Percentiles rank a stretch among this genome's conserved stretches.
Evolutionary conservation across 1,284 basidiomycete genomes (phyloP).

Genomic region (Pisolithus thermaeus): DNA sequence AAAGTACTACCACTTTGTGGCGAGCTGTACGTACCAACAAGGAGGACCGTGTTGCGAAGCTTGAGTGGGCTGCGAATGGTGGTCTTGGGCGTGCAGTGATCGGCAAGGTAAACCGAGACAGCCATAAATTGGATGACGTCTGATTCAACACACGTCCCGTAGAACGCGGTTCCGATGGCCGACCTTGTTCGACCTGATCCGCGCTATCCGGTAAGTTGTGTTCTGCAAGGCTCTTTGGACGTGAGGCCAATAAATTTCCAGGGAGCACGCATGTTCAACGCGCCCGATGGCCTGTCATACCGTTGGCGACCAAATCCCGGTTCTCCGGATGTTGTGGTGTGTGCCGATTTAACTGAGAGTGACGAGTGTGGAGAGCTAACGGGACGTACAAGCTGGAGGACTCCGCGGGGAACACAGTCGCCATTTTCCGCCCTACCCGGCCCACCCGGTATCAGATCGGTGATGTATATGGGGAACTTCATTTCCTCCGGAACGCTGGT

Average conservation of each 20-base stretch:
- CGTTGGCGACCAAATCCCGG: constrained; percentile 64
- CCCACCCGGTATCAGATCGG: constrained; percentile 75
- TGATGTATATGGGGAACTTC: constrained; percentile 77
- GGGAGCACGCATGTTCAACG: constrained; percentile 66
- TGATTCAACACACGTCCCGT: constrained; percentile 19
- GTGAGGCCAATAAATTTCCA: constrained; percentile 26
- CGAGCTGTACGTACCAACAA: constrained; percentile 71
- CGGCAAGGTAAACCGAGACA: constrained; percentile 54
- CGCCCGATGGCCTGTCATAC: constrained; percentile 74
- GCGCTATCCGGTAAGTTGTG: constrained; percentile 46
- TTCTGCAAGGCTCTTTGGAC: constrained; percentile 5
- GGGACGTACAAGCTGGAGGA: constrained; percentile 56
- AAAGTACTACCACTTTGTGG: constrained; percentile 69
- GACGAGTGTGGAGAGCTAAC: background rate
- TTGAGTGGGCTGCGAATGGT: constrained; percentile 76
- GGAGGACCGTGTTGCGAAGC: constrained; percentile 77
- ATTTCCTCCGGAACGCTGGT: constrained; percentile 71
- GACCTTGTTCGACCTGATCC: constrained; percentile 68
- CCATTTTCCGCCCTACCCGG: constrained; percentile 70
- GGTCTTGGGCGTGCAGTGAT: constrained; percentile 76
- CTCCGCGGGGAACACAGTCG: constrained; percentile 58
- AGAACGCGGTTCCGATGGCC: constrained; percentile 74
- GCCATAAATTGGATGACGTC: constrained; percentile 4
- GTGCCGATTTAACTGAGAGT: constrained; percentile 25
- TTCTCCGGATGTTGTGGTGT: constrained; percentile 57